These are phyloP conservation scores for Yamadazyma dushanensis DNA, from an alignment of 1,139 yeast species.

Conservation along the genomic window DNA sequence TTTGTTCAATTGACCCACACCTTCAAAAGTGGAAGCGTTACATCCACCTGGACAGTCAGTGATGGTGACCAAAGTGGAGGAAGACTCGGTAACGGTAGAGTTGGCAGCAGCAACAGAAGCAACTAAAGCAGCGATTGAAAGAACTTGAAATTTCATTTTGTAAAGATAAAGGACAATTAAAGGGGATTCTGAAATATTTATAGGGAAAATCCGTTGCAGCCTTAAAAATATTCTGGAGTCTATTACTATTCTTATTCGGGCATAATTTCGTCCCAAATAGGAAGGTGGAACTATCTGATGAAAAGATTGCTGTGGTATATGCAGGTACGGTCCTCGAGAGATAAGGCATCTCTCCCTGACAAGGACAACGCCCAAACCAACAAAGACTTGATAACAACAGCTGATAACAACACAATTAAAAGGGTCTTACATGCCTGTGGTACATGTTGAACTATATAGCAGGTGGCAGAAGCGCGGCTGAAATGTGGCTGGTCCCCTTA, in stretches of 20 bases:
- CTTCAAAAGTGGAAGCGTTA: slow-evolving; percentile 30
- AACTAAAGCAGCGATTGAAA: slow-evolving; percentile 35
- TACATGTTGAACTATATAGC: too few species aligned
- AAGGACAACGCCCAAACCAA: too few species aligned
- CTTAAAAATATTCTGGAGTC: not conserved
- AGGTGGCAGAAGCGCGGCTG: too few species aligned
- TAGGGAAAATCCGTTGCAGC: not conserved
- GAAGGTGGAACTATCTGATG: not conserved
- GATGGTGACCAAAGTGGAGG: slow-evolving; percentile 31
- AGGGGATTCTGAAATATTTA: slow-evolving; percentile 3
- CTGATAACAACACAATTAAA: too few species aligned
- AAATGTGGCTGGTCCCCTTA: too few species aligned
- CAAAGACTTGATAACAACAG: too few species aligned
- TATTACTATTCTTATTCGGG: slow-evolving; percentile 1
- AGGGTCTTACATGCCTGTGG: too few species aligned
- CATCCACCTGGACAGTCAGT: slow-evolving; percentile 32
- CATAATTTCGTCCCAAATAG: not conserved
- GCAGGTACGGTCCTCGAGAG: slow-evolving; percentile 3
- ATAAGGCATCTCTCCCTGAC: too few species aligned
- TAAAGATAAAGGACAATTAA: not conserved
- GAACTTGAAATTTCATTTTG: slow-evolving; percentile 38
- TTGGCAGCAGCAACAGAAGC: slow-evolving; percentile 31
- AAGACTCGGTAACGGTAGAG: slow-evolving; percentile 8
- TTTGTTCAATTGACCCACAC: slow-evolving; percentile 24
- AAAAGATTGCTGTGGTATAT: not conserved